These are phyloP conservation scores for Paraphoma chrysanthemicola DNA, from an alignment of 2,329 filamentous ascomycete genomes.

Conservation along the genomic window DNA sequence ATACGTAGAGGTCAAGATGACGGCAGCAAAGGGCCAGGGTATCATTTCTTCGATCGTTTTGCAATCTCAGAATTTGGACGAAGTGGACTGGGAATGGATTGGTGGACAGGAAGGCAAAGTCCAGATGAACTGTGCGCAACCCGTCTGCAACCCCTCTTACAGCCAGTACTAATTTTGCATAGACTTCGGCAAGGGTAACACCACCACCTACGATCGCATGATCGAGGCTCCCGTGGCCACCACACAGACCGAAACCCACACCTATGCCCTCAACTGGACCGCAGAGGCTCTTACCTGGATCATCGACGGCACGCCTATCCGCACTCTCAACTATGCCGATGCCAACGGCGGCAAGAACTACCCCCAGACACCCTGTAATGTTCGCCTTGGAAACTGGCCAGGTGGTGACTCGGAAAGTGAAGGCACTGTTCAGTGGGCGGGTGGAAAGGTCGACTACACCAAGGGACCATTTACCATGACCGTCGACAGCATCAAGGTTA, in stretches of 20 bases:
- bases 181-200: slow-evolving; percentile 78
- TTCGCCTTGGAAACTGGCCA: slow-evolving; percentile 55
- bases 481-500: slow-evolving; percentile 58
- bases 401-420: slow-evolving; percentile 56
- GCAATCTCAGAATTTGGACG: slow-evolving; percentile 82
- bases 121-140: slow-evolving; percentile 79
- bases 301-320: slow-evolving; percentile 71
- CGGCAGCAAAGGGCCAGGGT: slow-evolving; percentile 75
- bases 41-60: slow-evolving; percentile 84
- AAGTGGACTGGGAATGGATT: slow-evolving; percentile 86
- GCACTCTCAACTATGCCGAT: slow-evolving; percentile 67
- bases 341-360: slow-evolving; percentile 66
- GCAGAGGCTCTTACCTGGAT: slow-evolving; percentile 70
- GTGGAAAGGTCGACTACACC: slow-evolving; percentile 60
- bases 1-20: slow-evolving; percentile 77
- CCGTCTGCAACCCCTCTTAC: slow-evolving; percentile 41
- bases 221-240: slow-evolving; percentile 64
- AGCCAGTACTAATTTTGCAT: slow-evolving; percentile 59
- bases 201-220: slow-evolving; percentile 73
- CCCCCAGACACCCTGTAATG: slow-evolving; percentile 78
- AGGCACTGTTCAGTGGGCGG: slow-evolving; percentile 73
- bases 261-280: slow-evolving; percentile 77
- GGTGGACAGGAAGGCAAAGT: slow-evolving; percentile 69
- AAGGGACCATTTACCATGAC: slow-evolving; percentile 60
- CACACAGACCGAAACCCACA: slow-evolving; percentile 67